phyloP scores from a whole-genome alignment of 2,329 filamentous ascomycete genomes.

The Hyphodiscus sp. region DNA sequence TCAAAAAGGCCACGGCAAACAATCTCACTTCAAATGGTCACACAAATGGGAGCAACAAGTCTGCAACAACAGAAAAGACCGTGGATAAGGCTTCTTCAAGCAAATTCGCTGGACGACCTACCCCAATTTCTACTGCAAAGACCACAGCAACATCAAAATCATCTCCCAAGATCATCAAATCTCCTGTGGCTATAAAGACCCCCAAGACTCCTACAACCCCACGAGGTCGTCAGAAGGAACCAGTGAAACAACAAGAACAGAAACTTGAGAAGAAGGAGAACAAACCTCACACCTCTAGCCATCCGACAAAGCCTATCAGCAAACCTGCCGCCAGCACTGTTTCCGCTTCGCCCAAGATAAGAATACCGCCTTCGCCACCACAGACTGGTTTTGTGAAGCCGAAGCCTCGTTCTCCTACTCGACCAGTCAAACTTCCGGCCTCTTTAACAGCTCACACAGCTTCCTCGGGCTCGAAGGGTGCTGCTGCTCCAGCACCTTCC shows the following conservation, averaged over 20 bases:
- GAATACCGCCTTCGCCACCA: slow-evolving; percentile 24
- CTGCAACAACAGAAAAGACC: slow-evolving; percentile 4
- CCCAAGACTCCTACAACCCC: slow-evolving; percentile 35
- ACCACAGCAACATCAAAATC: slow-evolving; percentile 20
- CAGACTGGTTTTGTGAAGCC: slow-evolving; percentile 44
- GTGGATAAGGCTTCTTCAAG: slow-evolving; percentile 10
- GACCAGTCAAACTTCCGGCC: slow-evolving; percentile 58
- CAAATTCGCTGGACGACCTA: slow-evolving; percentile 15
- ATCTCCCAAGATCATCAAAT: slow-evolving; percentile 26
- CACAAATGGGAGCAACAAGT: slow-evolving; percentile 14
- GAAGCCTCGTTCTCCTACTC: slow-evolving; percentile 62
- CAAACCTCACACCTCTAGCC: slow-evolving; percentile 14
- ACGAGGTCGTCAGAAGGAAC: slow-evolving; percentile 24
- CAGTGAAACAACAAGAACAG: slow-evolving; percentile 13
- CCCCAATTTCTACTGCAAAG: slow-evolving; percentile 23
- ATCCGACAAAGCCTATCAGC: slow-evolving; percentile 17
- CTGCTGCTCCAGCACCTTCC: slow-evolving; percentile 28
- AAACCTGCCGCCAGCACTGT: slow-evolving; percentile 17
- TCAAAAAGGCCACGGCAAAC: slow-evolving; percentile 9
- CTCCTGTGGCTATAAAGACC: slow-evolving; percentile 33
- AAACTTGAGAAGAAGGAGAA: slow-evolving; percentile 16
- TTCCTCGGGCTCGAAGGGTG: slow-evolving; percentile 58
- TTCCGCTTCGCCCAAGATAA: slow-evolving; percentile 20
- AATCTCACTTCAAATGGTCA: slow-evolving; percentile 12
- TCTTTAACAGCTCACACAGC: slow-evolving; percentile 65